Percentiles rank a stretch among this genome's conserved stretches.
These are phyloP conservation scores for Ilex aquifolium DNA, from an alignment of 257 asterid species.

Conservation along the genomic window DNA sequence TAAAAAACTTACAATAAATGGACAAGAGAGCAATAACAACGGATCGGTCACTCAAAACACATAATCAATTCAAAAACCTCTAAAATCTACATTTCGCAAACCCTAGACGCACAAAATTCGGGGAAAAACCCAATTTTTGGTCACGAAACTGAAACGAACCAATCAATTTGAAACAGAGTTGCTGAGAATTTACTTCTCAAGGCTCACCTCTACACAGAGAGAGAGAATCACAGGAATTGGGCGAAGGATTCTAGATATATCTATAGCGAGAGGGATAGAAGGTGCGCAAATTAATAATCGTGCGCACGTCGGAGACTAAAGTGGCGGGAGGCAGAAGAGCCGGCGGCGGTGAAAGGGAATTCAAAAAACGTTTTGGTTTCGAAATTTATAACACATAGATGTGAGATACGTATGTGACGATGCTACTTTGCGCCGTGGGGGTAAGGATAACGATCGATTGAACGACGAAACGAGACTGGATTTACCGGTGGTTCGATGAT, in stretches of 20 bases:
- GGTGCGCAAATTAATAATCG: constrained; percentile 24
- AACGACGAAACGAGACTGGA: constrained; percentile 34
- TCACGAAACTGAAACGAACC: constrained; percentile 8
- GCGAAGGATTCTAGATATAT: constrained; percentile 35
- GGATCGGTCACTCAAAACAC: constrained; percentile 40
- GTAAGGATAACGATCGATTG: constrained; percentile 23
- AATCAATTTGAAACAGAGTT: constrained; percentile 1
- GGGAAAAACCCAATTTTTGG: constrained; percentile 41
- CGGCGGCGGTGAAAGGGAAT: constrained; percentile 62
- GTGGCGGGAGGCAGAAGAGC: constrained; percentile 26
- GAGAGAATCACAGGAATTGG: constrained; percentile 20
- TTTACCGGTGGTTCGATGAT: constrained; percentile 41
- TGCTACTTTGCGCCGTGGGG: constrained; percentile 15
- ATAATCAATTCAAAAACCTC: constrained; percentile 7
- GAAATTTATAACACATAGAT: neutral
- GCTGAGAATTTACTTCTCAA: constrained; percentile 22
- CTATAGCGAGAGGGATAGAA: neutral
- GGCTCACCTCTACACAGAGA: constrained; percentile 32
- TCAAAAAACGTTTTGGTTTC: neutral
- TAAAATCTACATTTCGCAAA: neutral
- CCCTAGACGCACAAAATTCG: constrained; percentile 27
- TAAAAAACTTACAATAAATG: constrained; percentile 5
- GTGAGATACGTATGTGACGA: neutral
- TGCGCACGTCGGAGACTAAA: constrained; percentile 33
- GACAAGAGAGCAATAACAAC: constrained; percentile 6